Conservation (phyloP, 176 grass and related monocot genomes). For the Oryza glumipatula region DNA sequence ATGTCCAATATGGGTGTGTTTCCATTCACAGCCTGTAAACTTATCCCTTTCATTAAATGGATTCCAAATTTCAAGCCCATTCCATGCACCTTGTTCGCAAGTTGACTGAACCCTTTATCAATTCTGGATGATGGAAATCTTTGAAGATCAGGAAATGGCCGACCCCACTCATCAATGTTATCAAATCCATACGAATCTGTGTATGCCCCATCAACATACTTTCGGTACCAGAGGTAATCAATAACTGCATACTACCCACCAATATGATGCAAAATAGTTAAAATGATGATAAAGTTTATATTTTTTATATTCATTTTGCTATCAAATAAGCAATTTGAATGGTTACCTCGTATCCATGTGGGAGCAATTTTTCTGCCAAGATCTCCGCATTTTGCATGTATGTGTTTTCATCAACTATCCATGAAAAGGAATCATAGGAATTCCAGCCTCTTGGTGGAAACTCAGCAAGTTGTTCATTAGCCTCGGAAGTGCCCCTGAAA, state of each 20-base stretch:
- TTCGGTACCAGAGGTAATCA: conserved; percentile 90
- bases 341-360: conserved; percentile 77
- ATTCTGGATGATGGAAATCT: conserved; percentile 77
- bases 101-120: conserved; percentile 64
- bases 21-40: conserved; percentile 59
- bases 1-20: conserved; percentile 72
- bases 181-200: conserved; percentile 79
- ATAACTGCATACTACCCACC: conserved; percentile 72
- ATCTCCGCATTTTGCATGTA: conserved; percentile 79
- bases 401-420: conserved; percentile 68
- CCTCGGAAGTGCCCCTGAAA: conserved; percentile 46
- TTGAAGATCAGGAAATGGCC: conserved; percentile 76
- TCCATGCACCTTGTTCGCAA: conserved; percentile 69
- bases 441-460: conserved; percentile 91
- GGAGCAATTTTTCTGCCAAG: conserved; percentile 66
- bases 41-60: conserved; percentile 96
- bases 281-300: not conserved
- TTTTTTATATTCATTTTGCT: conserved; percentile 3
- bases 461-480: conserved; percentile 35
- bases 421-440: conserved; percentile 94
- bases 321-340: not conserved
- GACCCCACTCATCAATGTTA: conserved; percentile 79
- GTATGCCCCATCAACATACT: conserved; percentile 62
- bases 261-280: conserved; percentile 9
- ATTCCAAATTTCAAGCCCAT: conserved; percentile 95